Base-by-base conservation (phyloP, 1,139 yeast species). In the Candida albicans region DNA sequence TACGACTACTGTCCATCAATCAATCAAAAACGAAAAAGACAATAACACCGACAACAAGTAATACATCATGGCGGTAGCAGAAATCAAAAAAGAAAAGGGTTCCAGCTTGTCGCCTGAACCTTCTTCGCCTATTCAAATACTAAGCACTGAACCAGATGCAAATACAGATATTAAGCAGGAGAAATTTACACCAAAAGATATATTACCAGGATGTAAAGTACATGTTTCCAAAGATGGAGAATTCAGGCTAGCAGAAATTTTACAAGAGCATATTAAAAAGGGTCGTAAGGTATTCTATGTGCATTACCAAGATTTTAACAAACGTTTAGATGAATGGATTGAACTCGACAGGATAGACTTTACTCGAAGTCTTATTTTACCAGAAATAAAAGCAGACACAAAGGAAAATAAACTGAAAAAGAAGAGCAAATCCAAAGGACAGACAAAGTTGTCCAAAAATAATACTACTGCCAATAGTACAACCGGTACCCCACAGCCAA, bases 241-340 rank as follows among this genome's bases (percentile, higher is more conserved):
- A 50, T 77, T 75, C 49, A 73, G 97, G 47, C 63, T 83, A 36
- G 97, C 98, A 0, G 99, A 93, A 60, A 81, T 93, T 35, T 70
- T 95, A 40, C 91, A 93, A 32, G 77, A 81, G 41, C 91, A 87
- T 52, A 65, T 77, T 40, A 81, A 88, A 56, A 86, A 89, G 61
- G 90, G 93, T 6, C 79, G 85, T 46, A 79, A 82, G 32, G 88
- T 81, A 50, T 91, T 84, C 63, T 93, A 95, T 62, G 97, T 93
- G 25, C 99, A 93, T 65, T 93, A 90, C 65, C 89, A 83, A 46
- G 96, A 91, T 55, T 93, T 85, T 70, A 93, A 93, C 68, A 93
- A 93, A 53, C 60, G 79, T 46, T 75, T 93, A 55, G 99, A 93
- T 68, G 99, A 93, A 62, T 93, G 98, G 98, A 81, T 93, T 6